These are phyloP conservation scores for Scheffersomyces stambukii DNA, from an alignment of 1,139 yeast species.

Conservation along the genomic window DNA sequence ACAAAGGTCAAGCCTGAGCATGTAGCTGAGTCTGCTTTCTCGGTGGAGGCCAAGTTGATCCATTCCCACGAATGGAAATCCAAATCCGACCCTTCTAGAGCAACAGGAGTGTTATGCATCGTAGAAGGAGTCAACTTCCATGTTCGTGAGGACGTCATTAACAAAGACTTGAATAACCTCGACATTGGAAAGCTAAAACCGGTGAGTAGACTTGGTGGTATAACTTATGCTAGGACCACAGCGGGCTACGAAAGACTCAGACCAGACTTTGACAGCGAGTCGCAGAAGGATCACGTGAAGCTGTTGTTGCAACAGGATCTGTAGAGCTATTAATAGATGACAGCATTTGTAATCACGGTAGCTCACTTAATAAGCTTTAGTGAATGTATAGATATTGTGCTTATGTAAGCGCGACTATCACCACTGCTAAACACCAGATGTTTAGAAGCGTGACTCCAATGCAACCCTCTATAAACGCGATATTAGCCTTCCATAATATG, in stretches of 20 bases:
- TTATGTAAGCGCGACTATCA: too few relatives aligned
- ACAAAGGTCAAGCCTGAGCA: conserved; percentile 47
- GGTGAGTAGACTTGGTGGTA: conserved; percentile 55
- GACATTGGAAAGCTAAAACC: conserved; percentile 51
- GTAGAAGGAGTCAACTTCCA: conserved; percentile 59
- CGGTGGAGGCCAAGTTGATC: conserved; percentile 51
- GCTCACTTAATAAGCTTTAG: not conserved
- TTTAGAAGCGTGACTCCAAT: too few relatives aligned
- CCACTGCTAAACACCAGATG: too few relatives aligned
- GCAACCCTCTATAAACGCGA: too few relatives aligned
- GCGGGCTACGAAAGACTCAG: conserved; percentile 42
- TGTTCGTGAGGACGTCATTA: conserved; percentile 50
- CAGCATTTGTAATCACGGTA: not conserved
- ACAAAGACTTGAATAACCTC: conserved; percentile 32
- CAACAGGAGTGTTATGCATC: conserved; percentile 39
- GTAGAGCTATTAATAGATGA: not conserved
- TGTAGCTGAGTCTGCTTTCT: conserved; percentile 60
- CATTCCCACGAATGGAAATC: conserved; percentile 45
- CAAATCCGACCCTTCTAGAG: conserved; percentile 27
- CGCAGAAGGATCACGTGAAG: conserved; percentile 7
- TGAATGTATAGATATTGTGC: too few relatives aligned
- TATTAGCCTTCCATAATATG: too few relatives aligned
- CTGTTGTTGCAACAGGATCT: conserved; percentile 4
- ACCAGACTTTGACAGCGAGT: conserved; percentile 28
- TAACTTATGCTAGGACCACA: conserved; percentile 41